Evolutionary conservation across 371 early-diverging fungal genomes (phyloP).

Genomic region (Mortierella sp.): DNA sequence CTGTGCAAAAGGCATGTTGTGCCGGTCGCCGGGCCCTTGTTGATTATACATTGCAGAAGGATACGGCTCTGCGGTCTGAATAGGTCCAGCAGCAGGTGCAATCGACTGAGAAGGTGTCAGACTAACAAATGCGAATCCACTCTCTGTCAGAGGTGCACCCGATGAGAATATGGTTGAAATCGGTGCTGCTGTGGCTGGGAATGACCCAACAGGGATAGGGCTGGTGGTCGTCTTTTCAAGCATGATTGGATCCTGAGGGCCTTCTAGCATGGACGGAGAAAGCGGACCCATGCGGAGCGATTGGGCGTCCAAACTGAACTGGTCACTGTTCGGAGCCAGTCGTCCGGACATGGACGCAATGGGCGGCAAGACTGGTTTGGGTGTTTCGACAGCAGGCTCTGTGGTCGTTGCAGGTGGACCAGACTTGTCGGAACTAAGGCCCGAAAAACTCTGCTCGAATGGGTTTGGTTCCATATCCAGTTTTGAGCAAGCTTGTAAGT

Average conservation of each 20-base stretch:
- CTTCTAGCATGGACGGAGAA: conserved; percentile 80
- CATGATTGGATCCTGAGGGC: conserved; percentile 65
- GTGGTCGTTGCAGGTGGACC: conserved; percentile 43
- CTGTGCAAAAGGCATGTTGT: conserved; percentile 8
- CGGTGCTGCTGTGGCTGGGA: conserved; percentile 18
- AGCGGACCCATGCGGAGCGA: conserved; percentile 78
- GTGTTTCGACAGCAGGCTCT: conserved; percentile 11
- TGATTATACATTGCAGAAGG: conserved; percentile 23
- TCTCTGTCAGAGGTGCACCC: conserved; percentile 45
- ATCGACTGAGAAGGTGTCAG: conserved; percentile 16
- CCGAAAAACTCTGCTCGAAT: conserved; percentile 85
- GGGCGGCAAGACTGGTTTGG: conserved; percentile 48
- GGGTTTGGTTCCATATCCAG: conserved; percentile 88
- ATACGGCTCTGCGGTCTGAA: conserved; percentile 24
- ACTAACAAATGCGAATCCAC: conserved; percentile 36
- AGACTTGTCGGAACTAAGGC: conserved; percentile 42
- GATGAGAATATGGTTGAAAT: conserved; percentile 26
- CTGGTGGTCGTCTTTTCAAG: conserved; percentile 20
- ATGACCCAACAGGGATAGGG: conserved; percentile 12
- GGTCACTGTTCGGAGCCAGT: conserved; percentile 56
- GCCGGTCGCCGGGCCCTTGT: conserved; percentile 4
- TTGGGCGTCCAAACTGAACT: conserved; percentile 68
- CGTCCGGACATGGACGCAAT: conserved; percentile 50
- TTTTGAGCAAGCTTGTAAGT: conserved; percentile 57
- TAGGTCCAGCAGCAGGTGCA: conserved; percentile 10